A percentile compares a stretch with the other conserved stretches of the same genome.
These are phyloP conservation scores for Huntiella omanensis DNA, from an alignment of 2,329 filamentous ascomycete species.

Conservation along the genomic window DNA sequence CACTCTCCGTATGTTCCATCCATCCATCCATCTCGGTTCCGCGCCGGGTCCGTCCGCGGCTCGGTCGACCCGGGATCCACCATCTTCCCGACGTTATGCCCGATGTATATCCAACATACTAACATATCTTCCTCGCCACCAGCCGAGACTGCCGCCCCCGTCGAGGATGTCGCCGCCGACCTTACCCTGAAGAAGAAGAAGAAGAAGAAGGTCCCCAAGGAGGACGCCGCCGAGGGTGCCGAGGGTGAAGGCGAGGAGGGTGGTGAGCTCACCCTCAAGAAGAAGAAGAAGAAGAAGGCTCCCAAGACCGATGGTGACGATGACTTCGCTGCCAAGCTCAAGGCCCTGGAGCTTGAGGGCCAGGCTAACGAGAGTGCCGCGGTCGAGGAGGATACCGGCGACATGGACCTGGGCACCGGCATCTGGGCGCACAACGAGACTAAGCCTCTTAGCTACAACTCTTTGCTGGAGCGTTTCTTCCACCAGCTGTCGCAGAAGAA, in stretches of 20 bases:
- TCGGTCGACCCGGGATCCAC: no score
- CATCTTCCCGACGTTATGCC: background rate
- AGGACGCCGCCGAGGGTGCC: constrained; percentile 27
- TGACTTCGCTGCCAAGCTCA: constrained; percentile 41
- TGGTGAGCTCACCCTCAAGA: constrained; percentile 54
- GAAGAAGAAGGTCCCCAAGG: constrained; percentile 45
- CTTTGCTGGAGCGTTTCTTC: constrained; percentile 86
- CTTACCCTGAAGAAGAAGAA: constrained; percentile 53
- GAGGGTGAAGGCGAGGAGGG: constrained; percentile 31
- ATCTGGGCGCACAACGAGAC: constrained; percentile 74
- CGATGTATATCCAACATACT: background rate
- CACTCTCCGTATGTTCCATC: constrained; percentile 40
- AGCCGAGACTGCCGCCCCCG: constrained; percentile 21
- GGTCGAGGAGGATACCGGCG: constrained; percentile 44
- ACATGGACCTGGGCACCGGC: constrained; percentile 73
- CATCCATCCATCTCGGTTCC: background rate
- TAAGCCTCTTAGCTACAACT: constrained; percentile 62
- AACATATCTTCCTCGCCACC: background rate
- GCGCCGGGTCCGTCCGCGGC: background rate
- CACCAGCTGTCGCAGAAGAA: constrained; percentile 86
- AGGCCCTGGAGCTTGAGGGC: constrained; percentile 40
- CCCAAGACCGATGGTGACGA: constrained; percentile 35
- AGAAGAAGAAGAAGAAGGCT: constrained; percentile 55
- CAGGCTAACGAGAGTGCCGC: constrained; percentile 43
- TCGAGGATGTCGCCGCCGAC: constrained; percentile 37